A percentile compares a stretch with the other conserved stretches of the same genome.
Conservation (phyloP, 495 filamentous ascomycete genomes). For the Apodospora peruviana region DNA sequence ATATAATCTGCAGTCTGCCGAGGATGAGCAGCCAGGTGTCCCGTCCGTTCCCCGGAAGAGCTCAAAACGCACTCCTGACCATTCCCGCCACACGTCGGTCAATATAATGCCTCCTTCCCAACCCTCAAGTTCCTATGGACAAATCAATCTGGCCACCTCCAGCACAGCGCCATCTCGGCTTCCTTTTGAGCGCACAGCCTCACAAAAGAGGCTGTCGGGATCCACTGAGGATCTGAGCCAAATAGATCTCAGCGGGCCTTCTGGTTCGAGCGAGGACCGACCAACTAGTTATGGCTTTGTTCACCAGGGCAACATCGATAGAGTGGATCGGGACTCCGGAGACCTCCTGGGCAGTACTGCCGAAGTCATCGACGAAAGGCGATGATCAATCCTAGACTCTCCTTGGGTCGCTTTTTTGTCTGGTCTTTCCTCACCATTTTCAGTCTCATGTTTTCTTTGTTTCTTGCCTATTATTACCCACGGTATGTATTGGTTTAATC, state of each 20-base stretch:
- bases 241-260: constrained; percentile 23
- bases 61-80: constrained; percentile 48
- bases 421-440: constrained; percentile 1
- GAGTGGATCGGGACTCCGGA: constrained; percentile 45
- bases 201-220: constrained; percentile 46
- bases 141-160: constrained; percentile 6
- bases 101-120: constrained; percentile 7
- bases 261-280: constrained; percentile 38
- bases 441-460: constrained; percentile 16
- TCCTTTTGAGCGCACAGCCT: constrained; percentile 55
- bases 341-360: constrained; percentile 42
- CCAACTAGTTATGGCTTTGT: constrained; percentile 69
- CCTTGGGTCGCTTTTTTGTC: neutral
- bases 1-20: constrained; percentile 20
- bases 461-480: too few species aligned
- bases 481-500: too few species aligned
- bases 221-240: constrained; percentile 40
- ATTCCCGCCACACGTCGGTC: constrained; percentile 16
- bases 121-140: neutral
- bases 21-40: constrained; percentile 27
- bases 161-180: constrained; percentile 36
- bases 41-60: constrained; percentile 55
- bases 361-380: constrained; percentile 41
- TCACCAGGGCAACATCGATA: constrained; percentile 59
- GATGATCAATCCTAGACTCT: neutral